Evolutionary conservation across 1,284 basidiomycete genomes (phyloP).

Genomic region (Uromyces viciae-fabae): DNA sequence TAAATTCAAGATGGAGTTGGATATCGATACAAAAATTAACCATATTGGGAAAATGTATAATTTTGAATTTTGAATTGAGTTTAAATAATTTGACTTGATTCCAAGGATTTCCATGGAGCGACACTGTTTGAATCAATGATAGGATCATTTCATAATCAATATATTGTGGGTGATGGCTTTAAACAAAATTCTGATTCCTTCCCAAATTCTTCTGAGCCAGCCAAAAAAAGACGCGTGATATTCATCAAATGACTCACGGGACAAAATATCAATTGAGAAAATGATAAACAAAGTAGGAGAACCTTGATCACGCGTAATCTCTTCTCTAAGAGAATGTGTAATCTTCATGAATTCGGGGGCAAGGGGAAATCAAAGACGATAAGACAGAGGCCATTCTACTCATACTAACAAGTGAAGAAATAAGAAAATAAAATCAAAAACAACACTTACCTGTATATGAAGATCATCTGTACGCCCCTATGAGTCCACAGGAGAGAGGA

Average conservation of each 20-base stretch:
- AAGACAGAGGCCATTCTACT: too few species aligned
- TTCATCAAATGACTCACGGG: too few species aligned
- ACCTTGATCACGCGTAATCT: slow-evolving; percentile 25
- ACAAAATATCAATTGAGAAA: slow-evolving; percentile 27
- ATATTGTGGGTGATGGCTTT: background rate
- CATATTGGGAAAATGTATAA: slow-evolving; percentile 31
- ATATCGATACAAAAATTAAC: slow-evolving; percentile 17
- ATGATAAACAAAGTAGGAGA: slow-evolving; percentile 11
- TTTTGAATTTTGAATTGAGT: background rate
- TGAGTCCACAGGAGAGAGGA: background rate
- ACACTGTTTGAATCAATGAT: slow-evolving; percentile 1
- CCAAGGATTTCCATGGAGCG: slow-evolving; percentile 30
- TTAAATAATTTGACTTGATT: background rate
- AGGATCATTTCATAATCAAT: background rate
- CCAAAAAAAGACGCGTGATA: background rate
- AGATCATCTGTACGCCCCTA: slow-evolving; percentile 25
- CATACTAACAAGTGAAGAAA: too few species aligned
- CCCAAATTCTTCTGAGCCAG: background rate
- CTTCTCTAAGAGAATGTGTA: background rate
- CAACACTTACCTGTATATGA: slow-evolving; percentile 9
- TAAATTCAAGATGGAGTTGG: slow-evolving; percentile 16
- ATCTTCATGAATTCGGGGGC: background rate
- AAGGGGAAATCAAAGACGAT: background rate
- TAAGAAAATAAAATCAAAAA: background rate
- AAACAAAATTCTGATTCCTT: background rate